Base-by-base conservation (phyloP, 2,329 filamentous ascomycete genomes). In the Alternaria gaisen region DNA sequence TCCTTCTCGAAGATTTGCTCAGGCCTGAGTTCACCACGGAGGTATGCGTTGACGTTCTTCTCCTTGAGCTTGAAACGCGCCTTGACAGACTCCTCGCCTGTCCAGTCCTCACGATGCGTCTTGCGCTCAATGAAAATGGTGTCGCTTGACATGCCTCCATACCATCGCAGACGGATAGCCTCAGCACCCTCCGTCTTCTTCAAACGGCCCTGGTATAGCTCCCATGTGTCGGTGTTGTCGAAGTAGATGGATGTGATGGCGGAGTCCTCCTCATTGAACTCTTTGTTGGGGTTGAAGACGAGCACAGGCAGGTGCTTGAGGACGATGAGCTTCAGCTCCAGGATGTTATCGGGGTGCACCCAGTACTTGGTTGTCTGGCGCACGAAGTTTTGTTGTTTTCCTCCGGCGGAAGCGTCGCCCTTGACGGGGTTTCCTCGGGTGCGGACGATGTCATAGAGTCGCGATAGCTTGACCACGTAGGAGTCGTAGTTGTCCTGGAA, bases 231-330 rank as follows among this genome's bases (percentile, higher is more conserved):
- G 0, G 93, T 88, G 77, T 98, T 99, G 78, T 99, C 95, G 78
- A 93, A 99, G 83, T 99, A 99, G 71, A 99, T 97, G 48, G 95
- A 99, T 0, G 95, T 97, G 73, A 99, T 99, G 65, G 95, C 95
- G 5, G 92, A 90, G 77, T 99, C 95, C 67, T 92, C 88, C 56
- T 87, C 85, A 66, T 97, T 93, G 68, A 98, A 99, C 72, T 98
- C 94, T 79, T 99, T 99, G 83, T 90, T 96, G 14, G 94, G 86
- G 77, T 98, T 99, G 85, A 98, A 99, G 11, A 99, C 95, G 16
- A 99, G 85, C 9, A 99, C 95, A 0, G 95, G 95, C 64, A 99
- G 85, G 83, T 99, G 95, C 85, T 99, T 98, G 53, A 99, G 84
- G 75, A 99, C 94, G 75, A 99, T 94, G 79, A 99, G 89, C 83